These are phyloP conservation scores for Herpetomonas tarakana DNA, from an alignment of 208 protist species.

Conservation along the genomic window DNA sequence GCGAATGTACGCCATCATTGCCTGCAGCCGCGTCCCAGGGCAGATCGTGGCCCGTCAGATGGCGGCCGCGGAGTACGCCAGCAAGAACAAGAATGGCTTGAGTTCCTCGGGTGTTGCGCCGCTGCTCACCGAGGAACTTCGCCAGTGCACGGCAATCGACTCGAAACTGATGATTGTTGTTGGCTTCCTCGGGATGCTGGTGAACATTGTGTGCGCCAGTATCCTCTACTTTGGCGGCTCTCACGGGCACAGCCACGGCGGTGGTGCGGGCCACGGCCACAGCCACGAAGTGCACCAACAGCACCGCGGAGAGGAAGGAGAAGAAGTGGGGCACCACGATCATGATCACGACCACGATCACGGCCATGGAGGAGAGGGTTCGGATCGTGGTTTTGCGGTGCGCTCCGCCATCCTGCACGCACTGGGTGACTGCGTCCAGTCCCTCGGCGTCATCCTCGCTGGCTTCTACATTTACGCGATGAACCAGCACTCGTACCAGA, in stretches of 20 bases:
- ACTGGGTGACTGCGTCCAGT: conserved; percentile 89
- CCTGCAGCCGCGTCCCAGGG: conserved; percentile 51
- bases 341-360: conserved; percentile 39
- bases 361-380: conserved; percentile 12
- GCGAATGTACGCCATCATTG: conserved; percentile 54
- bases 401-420: conserved; percentile 87
- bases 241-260: conserved; percentile 57
- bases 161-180: conserved; percentile 78
- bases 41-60: conserved; percentile 5
- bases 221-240: conserved; percentile 83
- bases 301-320: conserved; percentile 19
- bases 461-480: conserved; percentile 75
- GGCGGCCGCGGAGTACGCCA: neutral
- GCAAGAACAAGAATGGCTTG: no score
- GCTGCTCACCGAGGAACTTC: conserved; percentile 2
- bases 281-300: conserved; percentile 33
- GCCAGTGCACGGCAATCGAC: conserved; percentile 50
- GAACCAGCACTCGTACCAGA: conserved; percentile 43
- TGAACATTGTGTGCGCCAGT: conserved; percentile 79
- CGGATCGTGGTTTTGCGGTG: conserved; percentile 45
- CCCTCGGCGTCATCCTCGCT: conserved; percentile 83
- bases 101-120: no score
- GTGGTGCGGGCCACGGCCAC: conserved; percentile 17
- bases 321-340: conserved; percentile 33
- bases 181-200: conserved; percentile 73